phyloP scores from a whole-genome alignment of 371 early-diverging fungal genomes.

The Rhizopus delemar region DNA sequence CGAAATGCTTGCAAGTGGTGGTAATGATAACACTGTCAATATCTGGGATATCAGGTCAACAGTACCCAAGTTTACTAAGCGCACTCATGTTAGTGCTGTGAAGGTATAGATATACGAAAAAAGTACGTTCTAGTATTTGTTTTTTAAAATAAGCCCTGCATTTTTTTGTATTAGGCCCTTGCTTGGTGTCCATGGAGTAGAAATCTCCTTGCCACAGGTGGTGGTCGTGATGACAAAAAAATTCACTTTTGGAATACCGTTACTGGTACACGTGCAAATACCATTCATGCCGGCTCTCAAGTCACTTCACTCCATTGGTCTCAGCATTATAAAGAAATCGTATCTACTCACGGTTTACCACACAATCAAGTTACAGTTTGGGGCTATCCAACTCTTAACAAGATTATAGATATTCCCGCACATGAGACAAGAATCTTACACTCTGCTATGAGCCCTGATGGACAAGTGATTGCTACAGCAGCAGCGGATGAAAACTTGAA shows the following conservation, averaged over 20 bases:
- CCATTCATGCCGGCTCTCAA: constrained; percentile 88
- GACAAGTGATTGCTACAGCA: constrained; percentile 86
- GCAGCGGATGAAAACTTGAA: constrained; percentile 96
- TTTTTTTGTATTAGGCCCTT: constrained; percentile 72
- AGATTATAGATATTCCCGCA: constrained; percentile 79
- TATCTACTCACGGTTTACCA: constrained; percentile 93
- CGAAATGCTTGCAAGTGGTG: constrained; percentile 89
- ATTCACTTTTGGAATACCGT: constrained; percentile 96
- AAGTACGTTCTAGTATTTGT: neutral
- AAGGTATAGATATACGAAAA: constrained; percentile 59
- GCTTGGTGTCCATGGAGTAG: constrained; percentile 99
- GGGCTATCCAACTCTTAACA: constrained; percentile 81
- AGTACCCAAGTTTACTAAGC: constrained; percentile 68
- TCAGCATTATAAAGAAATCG: constrained; percentile 87
- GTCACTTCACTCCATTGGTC: constrained; percentile 96
- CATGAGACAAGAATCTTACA: constrained; percentile 92
- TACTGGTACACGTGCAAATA: constrained; percentile 63
- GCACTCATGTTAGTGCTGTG: constrained; percentile 85
- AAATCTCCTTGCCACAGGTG: constrained; percentile 93
- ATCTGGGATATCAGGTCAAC: constrained; percentile 87
- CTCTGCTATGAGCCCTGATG: constrained; percentile 91
- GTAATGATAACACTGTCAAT: constrained; percentile 95
- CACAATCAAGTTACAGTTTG: constrained; percentile 89
- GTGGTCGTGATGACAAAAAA: constrained; percentile 90
- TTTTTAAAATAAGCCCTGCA: neutral